Base-by-base conservation (phyloP, 2,329 filamentous ascomycete species). In the Fusarium napiforme region DNA sequence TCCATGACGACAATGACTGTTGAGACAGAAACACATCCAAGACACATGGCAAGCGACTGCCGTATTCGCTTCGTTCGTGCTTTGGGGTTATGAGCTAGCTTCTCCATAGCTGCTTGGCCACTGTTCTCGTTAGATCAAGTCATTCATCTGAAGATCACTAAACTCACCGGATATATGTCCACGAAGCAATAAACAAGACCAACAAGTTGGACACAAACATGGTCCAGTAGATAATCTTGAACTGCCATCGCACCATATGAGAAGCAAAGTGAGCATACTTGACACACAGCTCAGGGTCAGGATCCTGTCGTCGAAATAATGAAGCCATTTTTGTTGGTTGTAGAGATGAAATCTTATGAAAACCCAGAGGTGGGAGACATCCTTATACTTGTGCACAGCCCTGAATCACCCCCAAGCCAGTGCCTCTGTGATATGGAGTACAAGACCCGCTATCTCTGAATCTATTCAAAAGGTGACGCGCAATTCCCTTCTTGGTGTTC, bases 1-100 rank as follows among this genome's bases (percentile, higher is more conserved):
- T 91, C 88, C 79, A 90, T 83, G 60, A 89, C 80, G 34, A 89
- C 82, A 18, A 85, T 80, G 37, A 80, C 79, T 8, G 85, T 81
- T 1, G 87, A 84, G 2, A 86, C 60, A 8, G 81, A 42, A 26
- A 88, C 85, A 70, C 87, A 87, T 10, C 78, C 75, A 16, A 84
- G 70, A 62, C 83, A 85, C 68, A 86, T 79, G 14, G 78, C 77
- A 43, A 90, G 84, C 67, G 85, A 85, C 14, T 80, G 82, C 32
- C 77, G 78, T 36, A 84, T 81, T 37, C 83, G 82, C 60, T 78
- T 80, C n/a, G 76, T 75, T 43, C 83, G 79, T 55, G 78, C 78
- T 26, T 66, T 63, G 9, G 78, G 71, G 6, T 83, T 74, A 23
- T 82, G 76, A 23, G 78, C 77, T 40, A 81, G 78, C 53, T 78